A percentile compares a stretch with the other conserved stretches of the same genome.
Evolutionary conservation across 208 protist species (phyloP).

Genomic region (Borovskyia barvae): DNA sequence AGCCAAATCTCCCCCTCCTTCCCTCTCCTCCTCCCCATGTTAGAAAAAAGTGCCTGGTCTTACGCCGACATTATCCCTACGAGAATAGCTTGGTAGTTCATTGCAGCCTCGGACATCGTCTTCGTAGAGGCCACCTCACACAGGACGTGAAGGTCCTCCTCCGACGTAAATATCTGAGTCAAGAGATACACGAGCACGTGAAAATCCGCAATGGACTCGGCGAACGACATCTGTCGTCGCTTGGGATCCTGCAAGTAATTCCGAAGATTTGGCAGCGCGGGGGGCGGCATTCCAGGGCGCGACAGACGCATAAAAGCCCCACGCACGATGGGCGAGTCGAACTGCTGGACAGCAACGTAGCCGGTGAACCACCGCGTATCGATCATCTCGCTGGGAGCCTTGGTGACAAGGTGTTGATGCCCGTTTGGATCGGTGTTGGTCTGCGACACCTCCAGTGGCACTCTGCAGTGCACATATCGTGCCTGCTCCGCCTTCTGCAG

Average conservation of each 20-base stretch:
- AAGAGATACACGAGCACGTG: slow-evolving; percentile 88
- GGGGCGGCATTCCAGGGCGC: slow-evolving; percentile 76
- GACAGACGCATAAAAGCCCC: slow-evolving; percentile 85
- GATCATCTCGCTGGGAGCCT: slow-evolving; percentile 59
- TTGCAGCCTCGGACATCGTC: slow-evolving; percentile 34
- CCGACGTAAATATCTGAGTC: slow-evolving; percentile 50
- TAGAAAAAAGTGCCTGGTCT: no score
- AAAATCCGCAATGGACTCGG: slow-evolving; percentile 86
- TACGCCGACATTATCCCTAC: slow-evolving; percentile 29
- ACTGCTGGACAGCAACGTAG: slow-evolving; percentile 86
- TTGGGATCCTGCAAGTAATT: slow-evolving; percentile 83
- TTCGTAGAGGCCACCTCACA: slow-evolving; percentile 40
- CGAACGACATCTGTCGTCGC: slow-evolving; percentile 49
- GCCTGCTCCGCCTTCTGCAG: slow-evolving; percentile 25
- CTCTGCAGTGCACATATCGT: slow-evolving; percentile 47
- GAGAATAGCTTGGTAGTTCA: slow-evolving; percentile 51
- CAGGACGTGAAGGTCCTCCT: slow-evolving; percentile 59
- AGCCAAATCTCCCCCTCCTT: not conserved
- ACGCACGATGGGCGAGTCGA: slow-evolving; percentile 69
- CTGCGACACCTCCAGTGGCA: slow-evolving; percentile 77
- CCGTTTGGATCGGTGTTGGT: slow-evolving; percentile 66
- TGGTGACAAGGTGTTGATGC: slow-evolving; percentile 54
- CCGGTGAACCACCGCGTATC: slow-evolving; percentile 89
- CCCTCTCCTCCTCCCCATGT: not conserved
- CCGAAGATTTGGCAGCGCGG: slow-evolving; percentile 63